Conservation (phyloP, 2,329 filamentous ascomycete genomes). For the Coniochaeta prunicola region DNA sequence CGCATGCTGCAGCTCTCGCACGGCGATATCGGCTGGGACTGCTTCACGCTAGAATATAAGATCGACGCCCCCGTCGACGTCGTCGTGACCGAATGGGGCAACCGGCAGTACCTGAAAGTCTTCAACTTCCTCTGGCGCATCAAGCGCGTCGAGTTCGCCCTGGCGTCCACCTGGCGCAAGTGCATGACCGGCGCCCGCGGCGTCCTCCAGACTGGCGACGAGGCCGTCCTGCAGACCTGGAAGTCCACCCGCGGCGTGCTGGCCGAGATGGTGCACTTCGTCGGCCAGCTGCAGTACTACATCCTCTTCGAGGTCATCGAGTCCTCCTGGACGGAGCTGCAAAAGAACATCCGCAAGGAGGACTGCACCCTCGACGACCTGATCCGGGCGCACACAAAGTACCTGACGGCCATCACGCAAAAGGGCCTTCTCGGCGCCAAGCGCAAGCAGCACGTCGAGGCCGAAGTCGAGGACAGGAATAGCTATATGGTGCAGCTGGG, state of each 20-base stretch:
- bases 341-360: conserved; percentile 73
- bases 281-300: conserved; percentile 96
- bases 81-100: conserved; percentile 92
- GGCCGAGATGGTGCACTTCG: conserved; percentile 97
- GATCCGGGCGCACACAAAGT: conserved; percentile 83
- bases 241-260: conserved; percentile 81
- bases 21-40: conserved; percentile 97
- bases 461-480: conserved; percentile 54
- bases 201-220: conserved; percentile 71
- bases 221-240: conserved; percentile 70
- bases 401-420: conserved; percentile 89
- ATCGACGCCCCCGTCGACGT: conserved; percentile 95
- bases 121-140: conserved; percentile 99
- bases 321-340: conserved; percentile 85
- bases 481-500: conserved; percentile 87
- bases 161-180: conserved; percentile 85
- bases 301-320: conserved; percentile 99
- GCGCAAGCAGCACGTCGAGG: conserved; percentile 29
- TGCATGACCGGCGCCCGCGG: conserved; percentile 92
- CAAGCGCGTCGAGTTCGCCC: conserved; percentile 92
- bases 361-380: conserved; percentile 91
- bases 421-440: conserved; percentile 85
- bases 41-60: conserved; percentile 98
- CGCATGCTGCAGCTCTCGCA: conserved; percentile 95
- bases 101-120: conserved; percentile 93